Evolutionary conservation across 495 filamentous ascomycete species (phyloP).

Genomic region (Evansstolkia leycettana): DNA sequence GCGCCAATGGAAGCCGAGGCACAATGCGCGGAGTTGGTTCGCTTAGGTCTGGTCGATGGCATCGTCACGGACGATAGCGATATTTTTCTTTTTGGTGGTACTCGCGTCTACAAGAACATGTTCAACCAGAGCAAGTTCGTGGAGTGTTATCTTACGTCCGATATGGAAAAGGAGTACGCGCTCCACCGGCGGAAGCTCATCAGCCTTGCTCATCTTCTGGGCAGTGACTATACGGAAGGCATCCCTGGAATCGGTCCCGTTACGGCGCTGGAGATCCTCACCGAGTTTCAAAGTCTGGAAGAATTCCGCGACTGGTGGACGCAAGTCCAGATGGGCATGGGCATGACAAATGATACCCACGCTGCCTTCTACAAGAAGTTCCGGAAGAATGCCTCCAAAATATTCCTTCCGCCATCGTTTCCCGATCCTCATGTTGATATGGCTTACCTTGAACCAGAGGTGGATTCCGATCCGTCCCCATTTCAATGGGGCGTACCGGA

Average conservation of each 20-base stretch:
- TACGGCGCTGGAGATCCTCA: conserved; percentile 80
- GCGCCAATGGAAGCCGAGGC: conserved; percentile 99
- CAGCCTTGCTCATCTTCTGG: conserved; percentile 74
- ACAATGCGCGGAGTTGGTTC: conserved; percentile 86
- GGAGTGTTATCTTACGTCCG: conserved; percentile 83
- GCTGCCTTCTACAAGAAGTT: conserved; percentile 74
- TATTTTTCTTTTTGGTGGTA: conserved; percentile 95
- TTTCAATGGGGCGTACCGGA: conserved; percentile 97
- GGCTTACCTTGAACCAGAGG: conserved; percentile 76
- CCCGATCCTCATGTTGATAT: conserved; percentile 61
- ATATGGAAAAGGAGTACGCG: conserved; percentile 81
- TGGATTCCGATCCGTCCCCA: conserved; percentile 60
- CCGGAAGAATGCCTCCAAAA: conserved; percentile 61
- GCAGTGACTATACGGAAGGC: conserved; percentile 90
- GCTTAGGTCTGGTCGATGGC: conserved; percentile 78
- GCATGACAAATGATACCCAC: conserved; percentile 22
- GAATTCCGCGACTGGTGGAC: conserved; percentile 83
- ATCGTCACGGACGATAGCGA: conserved; percentile 98
- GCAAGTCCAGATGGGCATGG: conserved; percentile 50
- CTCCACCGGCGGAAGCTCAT: conserved; percentile 76
- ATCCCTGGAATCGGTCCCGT: conserved; percentile 84
- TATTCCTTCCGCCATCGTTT: conserved; percentile 72
- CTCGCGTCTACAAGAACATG: conserved; percentile 97
- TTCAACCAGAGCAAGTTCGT: conserved; percentile 96
- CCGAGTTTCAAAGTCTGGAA: conserved; percentile 62